Base-by-base conservation (phyloP, 345 rosid genomes). In the Eucalyptus sp. region DNA sequence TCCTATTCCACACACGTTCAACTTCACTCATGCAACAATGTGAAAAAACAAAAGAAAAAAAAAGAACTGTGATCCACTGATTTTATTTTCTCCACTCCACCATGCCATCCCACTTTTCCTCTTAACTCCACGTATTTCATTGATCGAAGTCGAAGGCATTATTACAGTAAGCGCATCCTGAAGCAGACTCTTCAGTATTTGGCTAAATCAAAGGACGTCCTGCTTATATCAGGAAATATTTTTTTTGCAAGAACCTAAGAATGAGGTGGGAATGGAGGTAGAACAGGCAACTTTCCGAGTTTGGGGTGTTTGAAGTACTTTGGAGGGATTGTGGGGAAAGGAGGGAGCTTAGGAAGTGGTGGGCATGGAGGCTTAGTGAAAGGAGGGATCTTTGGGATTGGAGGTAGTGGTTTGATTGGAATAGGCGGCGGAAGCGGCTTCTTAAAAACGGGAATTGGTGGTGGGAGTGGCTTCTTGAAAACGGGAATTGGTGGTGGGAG, bases 211-310 rank as follows among this genome's bases (percentile, higher is more conserved):
- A 41, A 68, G 24, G 29, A 41, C 15, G 24, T 37, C 83, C 83
- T 10, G 43, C 48, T 76, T 37, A 10, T 8, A 76, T 76, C 83
- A 11, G 83, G 48, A 41, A 71, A 20, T 20, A 37, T 0, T 17
- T 33, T 33, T 37, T 76, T 76, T 20, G 27, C 83, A 41, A 76
- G 83, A 76, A 37, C 83, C 83, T 76, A 76, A 41, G 5, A 37
- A 76, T 37, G 48, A 41, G 83, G 27, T 37, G 83, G 83, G 48
- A 76, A 76, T 37, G 48, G 48, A 41, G 83, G 83, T 76, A 20
- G 27, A 37, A 93, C 92, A 89, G 94, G 97, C 91, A 87, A 92
- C 88, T 95, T 95, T 43, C 95, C 93, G 86, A 92, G 92, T 92
- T 95, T 91, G 29, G 92, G 94, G 85, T 92, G 91, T 87, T 91